phyloP scores from a whole-genome alignment of 441 rosid genomes.

The Rhodomyrtus psidioides region DNA sequence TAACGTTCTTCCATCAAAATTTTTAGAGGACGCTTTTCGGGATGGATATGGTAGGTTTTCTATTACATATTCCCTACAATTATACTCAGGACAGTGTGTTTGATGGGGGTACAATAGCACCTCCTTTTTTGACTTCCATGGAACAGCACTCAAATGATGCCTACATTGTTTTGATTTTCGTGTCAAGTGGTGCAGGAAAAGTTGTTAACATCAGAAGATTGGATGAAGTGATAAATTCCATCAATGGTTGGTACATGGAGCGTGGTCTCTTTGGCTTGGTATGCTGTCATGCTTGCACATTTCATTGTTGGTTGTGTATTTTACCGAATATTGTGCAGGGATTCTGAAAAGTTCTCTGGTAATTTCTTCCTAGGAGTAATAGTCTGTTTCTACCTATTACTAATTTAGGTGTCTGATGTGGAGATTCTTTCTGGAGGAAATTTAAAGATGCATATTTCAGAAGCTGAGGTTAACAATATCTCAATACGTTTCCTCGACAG shows the following conservation, averaged over 20 bases:
- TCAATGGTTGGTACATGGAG: slow-evolving; percentile 92
- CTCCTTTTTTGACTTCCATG: neutral
- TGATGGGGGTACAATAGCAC: neutral
- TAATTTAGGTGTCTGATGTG: slow-evolving; percentile 71
- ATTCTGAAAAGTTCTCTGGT: neutral
- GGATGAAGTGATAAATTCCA: slow-evolving; percentile 82
- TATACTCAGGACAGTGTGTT: neutral
- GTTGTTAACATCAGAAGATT: slow-evolving; percentile 73
- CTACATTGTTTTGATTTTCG: slow-evolving; percentile 37
- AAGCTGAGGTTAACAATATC: slow-evolving; percentile 88
- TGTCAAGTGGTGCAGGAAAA: slow-evolving; percentile 91
- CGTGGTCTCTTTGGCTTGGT: slow-evolving; percentile 96
- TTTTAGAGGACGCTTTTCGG: slow-evolving; percentile 68
- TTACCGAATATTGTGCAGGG: neutral
- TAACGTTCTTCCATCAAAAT: slow-evolving; percentile 83
- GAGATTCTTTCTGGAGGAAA: slow-evolving; percentile 94
- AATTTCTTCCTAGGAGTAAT: neutral
- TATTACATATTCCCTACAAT: neutral
- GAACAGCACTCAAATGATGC: slow-evolving; percentile 11
- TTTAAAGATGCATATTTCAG: slow-evolving; percentile 79
- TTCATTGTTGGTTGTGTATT: neutral
- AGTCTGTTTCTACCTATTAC: neutral
- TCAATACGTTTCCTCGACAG: slow-evolving; percentile 83
- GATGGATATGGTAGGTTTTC: slow-evolving; percentile 58
- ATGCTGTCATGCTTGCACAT: slow-evolving; percentile 9